Base-by-base conservation (phyloP, 169 alveolate species). In the Eimeria brunetti region DNA sequence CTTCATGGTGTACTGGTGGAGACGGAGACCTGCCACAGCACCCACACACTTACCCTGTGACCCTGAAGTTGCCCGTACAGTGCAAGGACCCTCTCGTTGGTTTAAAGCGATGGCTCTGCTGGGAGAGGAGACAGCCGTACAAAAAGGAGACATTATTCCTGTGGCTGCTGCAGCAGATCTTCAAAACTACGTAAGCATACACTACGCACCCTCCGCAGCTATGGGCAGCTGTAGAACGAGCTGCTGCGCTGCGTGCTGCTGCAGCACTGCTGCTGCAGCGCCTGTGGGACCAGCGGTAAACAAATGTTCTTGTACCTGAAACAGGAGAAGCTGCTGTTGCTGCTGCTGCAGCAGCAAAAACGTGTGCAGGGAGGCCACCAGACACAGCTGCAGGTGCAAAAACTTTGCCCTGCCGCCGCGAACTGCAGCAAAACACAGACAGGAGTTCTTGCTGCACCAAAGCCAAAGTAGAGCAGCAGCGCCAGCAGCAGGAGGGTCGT, bases 101-200 rank as follows among this genome's bases (percentile, higher is more conserved):
- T 90, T 64, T 64, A 90, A 90, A 67, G 95, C 80, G 4, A 36
- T 90, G 6, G 89, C 56, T 33, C n/a, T 90, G 81, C 64, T 90
- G 81, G 80, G 41, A 14, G 89, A 73, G n/a, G 95, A 90, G 18
- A 67, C 44, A 33, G 9, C n/a, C 8, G 95, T 90, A 27, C 18
- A 22, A 22, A 36, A 41, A 33, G 95, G 95, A 38, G 95, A 90
- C 53, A 46, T 33, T 5, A 58, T 90, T 36, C 69, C 6, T 41
- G 95, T 90, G 38, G 64, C 41, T 69, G 75, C 95, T 30, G 36
- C 49, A 22, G 80, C n/a, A 14, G 89, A 90, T 36, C 95, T 90
- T 22, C 89, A 90, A 58, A 90, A 90, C 67, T 90, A 53, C 53
- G 73, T 78, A 78, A 33, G 88, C 16, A 49, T 24, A n/a, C 30